A percentile compares a stretch with the other conserved stretches of the same genome.
Evolutionary conservation across 2,329 filamentous ascomycete genomes (phyloP).

Genomic region (Trichoderma sp.): DNA sequence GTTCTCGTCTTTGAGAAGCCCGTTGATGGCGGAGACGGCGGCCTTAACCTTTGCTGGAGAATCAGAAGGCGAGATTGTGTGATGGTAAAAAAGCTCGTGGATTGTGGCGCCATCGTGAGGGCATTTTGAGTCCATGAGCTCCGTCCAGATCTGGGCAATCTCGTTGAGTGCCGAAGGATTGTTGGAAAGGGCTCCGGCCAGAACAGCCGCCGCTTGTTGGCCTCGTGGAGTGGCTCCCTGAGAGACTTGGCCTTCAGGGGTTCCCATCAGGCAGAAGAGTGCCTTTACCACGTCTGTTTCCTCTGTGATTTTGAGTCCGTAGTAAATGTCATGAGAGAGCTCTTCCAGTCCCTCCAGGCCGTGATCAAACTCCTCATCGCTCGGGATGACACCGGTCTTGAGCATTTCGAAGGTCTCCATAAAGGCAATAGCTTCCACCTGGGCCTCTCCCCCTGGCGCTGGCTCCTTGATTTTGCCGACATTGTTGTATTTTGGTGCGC

Average conservation of each 20-base stretch:
- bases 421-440: conserved; percentile 30
- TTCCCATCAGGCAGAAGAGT: conserved; percentile 56
- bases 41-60: conserved; percentile 35
- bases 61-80: conserved; percentile 35
- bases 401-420: conserved; percentile 44
- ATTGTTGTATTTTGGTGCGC: conserved; percentile 56
- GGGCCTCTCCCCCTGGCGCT: conserved; percentile 23
- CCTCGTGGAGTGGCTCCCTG: conserved; percentile 39
- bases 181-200: conserved; percentile 61
- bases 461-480: conserved; percentile 58
- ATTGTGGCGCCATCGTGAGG: conserved; percentile 30
- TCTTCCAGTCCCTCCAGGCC: conserved; percentile 61
- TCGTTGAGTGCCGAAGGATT: conserved; percentile 60
- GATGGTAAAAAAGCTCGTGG: conserved; percentile 41
- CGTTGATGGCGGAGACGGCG: conserved; percentile 52
- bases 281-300: conserved; percentile 51
- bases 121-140: conserved; percentile 42
- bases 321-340: conserved; percentile 67
- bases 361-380: conserved; percentile 41
- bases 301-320: conserved; percentile 61
- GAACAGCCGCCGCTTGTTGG: conserved; percentile 54
- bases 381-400: conserved; percentile 40
- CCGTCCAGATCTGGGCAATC: conserved; percentile 48
- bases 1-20: conserved; percentile 52
- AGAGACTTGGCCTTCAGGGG: conserved; percentile 28